Evolutionary conservation across 1,284 basidiomycete genomes (phyloP), one percentile per base, ranked within the genome.

Genomic region (Inonotus obliquus): DNA sequence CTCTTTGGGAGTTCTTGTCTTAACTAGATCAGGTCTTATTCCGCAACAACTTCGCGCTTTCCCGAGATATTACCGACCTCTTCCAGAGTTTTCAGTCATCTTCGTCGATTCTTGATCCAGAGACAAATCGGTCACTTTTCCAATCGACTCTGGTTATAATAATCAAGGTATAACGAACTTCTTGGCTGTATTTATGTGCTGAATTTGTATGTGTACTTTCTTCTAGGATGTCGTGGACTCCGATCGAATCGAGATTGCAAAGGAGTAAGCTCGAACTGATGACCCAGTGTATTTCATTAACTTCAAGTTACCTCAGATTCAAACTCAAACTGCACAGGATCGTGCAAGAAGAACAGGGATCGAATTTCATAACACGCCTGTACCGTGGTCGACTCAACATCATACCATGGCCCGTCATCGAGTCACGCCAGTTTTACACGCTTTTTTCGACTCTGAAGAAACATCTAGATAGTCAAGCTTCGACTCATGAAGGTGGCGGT

Each of bases 51-150:
- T 87, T 86, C 63, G 82, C 83, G 0, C 69, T 86, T 1, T 80
- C 80, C 25, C 73, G 84, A 10, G 81, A 84, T 64, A 84, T 87
- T 37, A 75, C 79, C 4, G 81, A 79, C 0, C 75, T 86, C 1
- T 87, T 86, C 64, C 80, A 84, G 62, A 85, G 84, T 0, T 86
- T 86, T 73, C 85, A 86, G 65, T 82, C 83, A 0, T 84, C 83
- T 7, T 79, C 83, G 0, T 77, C 79, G 0, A 76, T 86, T 6
- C 70, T 87, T 1, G 81, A 87, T 65, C 84, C 85, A 1, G 74
- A 76, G 6, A 73, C 80, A 0, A 87, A 86, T 67, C 83, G 82
- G 0, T 75, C 76, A 1, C 70, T 87, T 1, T 87, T 87, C 72
- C 79, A 80, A 62, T 85, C 83, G 0, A 82, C 76, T 0, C 69